Conservation (phyloP, 805 yeast genomes). For the Kazachstania martiniae region DNA sequence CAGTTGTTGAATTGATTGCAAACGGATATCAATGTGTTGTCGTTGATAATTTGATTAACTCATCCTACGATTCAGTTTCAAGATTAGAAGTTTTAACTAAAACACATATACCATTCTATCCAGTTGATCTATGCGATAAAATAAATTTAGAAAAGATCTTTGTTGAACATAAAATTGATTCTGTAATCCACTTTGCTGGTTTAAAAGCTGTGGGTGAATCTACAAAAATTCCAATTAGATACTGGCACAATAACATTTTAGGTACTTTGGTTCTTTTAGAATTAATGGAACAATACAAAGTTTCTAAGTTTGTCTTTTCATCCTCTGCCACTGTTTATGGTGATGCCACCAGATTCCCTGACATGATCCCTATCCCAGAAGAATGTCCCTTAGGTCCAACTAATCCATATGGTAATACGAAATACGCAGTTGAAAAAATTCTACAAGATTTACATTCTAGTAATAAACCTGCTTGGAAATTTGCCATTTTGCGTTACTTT, state of each 20-base stretch:
- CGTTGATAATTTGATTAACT: constrained; percentile 58
- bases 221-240: constrained; percentile 51
- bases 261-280: constrained; percentile 53
- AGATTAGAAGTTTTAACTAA: constrained; percentile 45
- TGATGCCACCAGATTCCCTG: constrained; percentile 59
- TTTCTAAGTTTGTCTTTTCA: constrained; percentile 53
- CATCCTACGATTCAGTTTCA: constrained; percentile 54
- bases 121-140: constrained; percentile 48
- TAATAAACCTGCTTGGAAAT: constrained; percentile 32
- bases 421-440: constrained; percentile 52
- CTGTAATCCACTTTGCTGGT: constrained; percentile 74
- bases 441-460: constrained; percentile 42
- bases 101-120: constrained; percentile 40
- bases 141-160: constrained; percentile 40
- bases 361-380: constrained; percentile 73
- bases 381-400: constrained; percentile 65
- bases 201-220: constrained; percentile 79
- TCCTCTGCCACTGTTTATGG: constrained; percentile 82
- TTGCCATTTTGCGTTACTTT: constrained; percentile 65
- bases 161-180: constrained; percentile 35
- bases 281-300: constrained; percentile 37
- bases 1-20: constrained; percentile 51
- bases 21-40: constrained; percentile 62
- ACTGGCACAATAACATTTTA: constrained; percentile 56
- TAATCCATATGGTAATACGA: constrained; percentile 70